Evolutionary conservation across 257 asterid species (phyloP).

Genomic region (Capsicum baccatum): DNA sequence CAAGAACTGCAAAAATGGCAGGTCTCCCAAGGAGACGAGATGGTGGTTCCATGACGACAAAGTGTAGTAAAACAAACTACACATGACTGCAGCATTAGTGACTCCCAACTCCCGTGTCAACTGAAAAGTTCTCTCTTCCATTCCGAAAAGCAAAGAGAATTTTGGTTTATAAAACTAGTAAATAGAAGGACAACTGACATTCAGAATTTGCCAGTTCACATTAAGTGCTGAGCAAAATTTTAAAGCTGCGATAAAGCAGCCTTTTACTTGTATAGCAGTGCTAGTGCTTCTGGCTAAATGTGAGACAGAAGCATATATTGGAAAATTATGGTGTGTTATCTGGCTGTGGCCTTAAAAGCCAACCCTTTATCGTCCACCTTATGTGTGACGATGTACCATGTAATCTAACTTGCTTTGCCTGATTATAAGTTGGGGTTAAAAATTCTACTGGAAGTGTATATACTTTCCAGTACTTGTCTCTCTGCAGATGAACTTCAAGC

Average conservation of each 20-base stretch:
- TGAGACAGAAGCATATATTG: slow-evolving; percentile 13
- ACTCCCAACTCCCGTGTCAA: neutral
- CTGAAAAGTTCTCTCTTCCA: neutral
- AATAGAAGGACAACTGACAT: slow-evolving; percentile 2
- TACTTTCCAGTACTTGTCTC: neutral
- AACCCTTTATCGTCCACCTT: neutral
- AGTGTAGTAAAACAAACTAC: slow-evolving; percentile 52
- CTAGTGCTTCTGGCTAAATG: slow-evolving; percentile 16
- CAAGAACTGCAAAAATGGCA: slow-evolving; percentile 86
- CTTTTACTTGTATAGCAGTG: slow-evolving; percentile 13
- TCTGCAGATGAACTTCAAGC: neutral
- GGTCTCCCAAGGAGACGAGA: slow-evolving; percentile 98
- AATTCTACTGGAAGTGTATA: neutral
- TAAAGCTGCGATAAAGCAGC: slow-evolving; percentile 18
- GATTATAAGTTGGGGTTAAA: neutral
- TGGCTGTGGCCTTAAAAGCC: neutral
- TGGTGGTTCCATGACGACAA: slow-evolving; percentile 99
- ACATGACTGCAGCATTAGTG: slow-evolving; percentile 38
- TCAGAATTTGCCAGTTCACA: neutral
- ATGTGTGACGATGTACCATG: neutral
- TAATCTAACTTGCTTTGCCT: slow-evolving; percentile 23
- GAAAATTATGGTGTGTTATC: neutral
- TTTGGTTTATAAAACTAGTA: slow-evolving; percentile 21
- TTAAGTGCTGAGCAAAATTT: neutral
- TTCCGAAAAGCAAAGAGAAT: neutral